Base-by-base conservation (phyloP, 1,284 basidiomycete species). In the Sporisorium exsertum region DNA sequence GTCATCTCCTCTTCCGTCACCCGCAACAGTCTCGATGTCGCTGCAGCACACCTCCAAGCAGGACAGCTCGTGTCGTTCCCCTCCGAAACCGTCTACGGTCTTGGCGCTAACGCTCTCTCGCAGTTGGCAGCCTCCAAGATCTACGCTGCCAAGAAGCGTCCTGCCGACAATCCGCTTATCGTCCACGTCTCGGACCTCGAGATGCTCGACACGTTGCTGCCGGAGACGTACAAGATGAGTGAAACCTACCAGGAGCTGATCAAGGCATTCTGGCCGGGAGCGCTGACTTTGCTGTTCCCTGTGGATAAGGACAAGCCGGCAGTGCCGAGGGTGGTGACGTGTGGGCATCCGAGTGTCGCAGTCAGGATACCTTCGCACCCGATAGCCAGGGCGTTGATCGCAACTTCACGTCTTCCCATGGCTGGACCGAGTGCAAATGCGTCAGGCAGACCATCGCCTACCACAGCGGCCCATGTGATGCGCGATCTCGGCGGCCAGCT, bases 51-150 rank as follows among this genome's bases (percentile, higher is more conserved):
- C 22, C 76, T 87, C 2, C 68, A 51, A 13, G 26, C 54, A 0
- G 77, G 81, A 2, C 66, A 84, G 35, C 84, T 87, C 16, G 93
- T 99, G 45, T 95, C 92, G 0, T 94, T 99, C 81, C 96, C 97
- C 0, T 98, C 97, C 32, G 97, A 99, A 87, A 99, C 97, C 0
- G 97, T 99, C 24, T 99, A 99, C 85, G 97, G 97, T 1, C 90
- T 99, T 5, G 97, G 94, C 24, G 97, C 94, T 0, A 88, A 92
- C 42, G 95, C 95, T 0, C 87, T 95, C 43, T 82, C 86, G 40
- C 57, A 80, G 29, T 56, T 59, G 4, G 87, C 91, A 65, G 80
- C 90, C 0, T 81, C 87, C 20, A 94, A 95, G 9, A 96, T 99
- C 79, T 99, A 95, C 86, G 87, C 89, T 12, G 93, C 93, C 64